Base-by-base conservation (phyloP, 1,284 basidiomycete species). In the Tilletia setariae region DNA sequence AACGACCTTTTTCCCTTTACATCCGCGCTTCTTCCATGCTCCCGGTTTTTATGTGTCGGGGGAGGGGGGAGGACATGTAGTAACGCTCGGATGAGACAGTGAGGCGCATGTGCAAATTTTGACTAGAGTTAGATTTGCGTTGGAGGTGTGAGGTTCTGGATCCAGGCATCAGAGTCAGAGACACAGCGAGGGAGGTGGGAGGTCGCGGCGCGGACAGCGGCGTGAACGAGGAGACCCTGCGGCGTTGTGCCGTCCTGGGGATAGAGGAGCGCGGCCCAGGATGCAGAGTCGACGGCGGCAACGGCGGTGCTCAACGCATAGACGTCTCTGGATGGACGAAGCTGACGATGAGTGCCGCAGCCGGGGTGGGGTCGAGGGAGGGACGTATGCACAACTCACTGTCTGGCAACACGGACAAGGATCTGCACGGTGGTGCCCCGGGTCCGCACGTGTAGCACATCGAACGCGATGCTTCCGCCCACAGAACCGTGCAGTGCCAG, bases 181-280 rank as follows among this genome's bases (percentile, higher is more conserved):
- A 59, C 23, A 19, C 28, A 30, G 4, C 53, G 16, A 9, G 53
- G 21, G 7, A 59, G 25, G 53, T 25, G 25, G 7, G 53, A 30
- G 8, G 53, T 28, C 25, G 53, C 53, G 53, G 16, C 25, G 21
- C 13, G 19, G 8, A 59, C 25, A 15, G 53, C 11, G 25, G 23
- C 25, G n/a, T 30, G 53, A 15, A 59, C 53, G 23, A 30, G 43
- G n/a, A n/a, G n/a, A n/a, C n/a, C n/a, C n/a, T n/a, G n/a, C n/a
- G n/a, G n/a, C n/a, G n/a, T n/a, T n/a, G n/a, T n/a, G n/a, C n/a
- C n/a, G n/a, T n/a, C n/a, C n/a, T n/a, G n/a, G n/a, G n/a, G n/a
- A n/a, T n/a, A 59, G 53, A 59, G 53, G 21, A 30, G 25, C 16
- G 15, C 23, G n/a, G 53, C 21, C 53, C 53, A 59, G 53, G 32